A percentile compares a stretch with the other conserved stretches of the same genome.
These are phyloP conservation scores for Lasiosphaeria miniovina DNA, from an alignment of 495 filamentous ascomycete genomes.

Conservation along the genomic window DNA sequence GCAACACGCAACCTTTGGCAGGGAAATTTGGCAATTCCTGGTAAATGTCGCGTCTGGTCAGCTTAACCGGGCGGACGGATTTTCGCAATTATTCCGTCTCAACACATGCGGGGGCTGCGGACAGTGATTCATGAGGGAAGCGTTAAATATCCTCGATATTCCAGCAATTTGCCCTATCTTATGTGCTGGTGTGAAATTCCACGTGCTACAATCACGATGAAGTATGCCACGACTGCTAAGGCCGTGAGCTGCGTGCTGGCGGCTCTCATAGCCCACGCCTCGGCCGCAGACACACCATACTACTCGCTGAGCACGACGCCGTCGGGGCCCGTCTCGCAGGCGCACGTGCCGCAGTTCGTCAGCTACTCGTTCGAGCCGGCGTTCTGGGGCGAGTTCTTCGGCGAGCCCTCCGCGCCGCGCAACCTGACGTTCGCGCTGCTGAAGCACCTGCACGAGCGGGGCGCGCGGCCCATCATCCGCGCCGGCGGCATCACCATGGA, in stretches of 20 bases:
- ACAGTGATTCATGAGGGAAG: too few species aligned
- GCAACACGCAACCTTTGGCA: too few species aligned
- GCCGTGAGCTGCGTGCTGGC: neutral
- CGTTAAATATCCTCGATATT: too few species aligned
- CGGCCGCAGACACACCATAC: neutral
- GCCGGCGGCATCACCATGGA: constrained; percentile 26
- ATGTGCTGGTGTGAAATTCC: too few species aligned
- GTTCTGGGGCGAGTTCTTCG: constrained; percentile 27
- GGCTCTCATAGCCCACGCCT: neutral
- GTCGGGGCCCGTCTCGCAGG: constrained; percentile 18
- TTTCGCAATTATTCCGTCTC: too few species aligned
- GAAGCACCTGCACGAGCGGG: constrained; percentile 21
- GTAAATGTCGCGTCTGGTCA: too few species aligned
- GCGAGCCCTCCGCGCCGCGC: constrained; percentile 18
- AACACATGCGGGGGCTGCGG: too few species aligned
- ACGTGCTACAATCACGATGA: too few species aligned
- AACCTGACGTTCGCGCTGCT: constrained; percentile 22
- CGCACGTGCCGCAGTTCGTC: constrained; percentile 20
- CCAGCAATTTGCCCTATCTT: too few species aligned
- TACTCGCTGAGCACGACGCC: neutral
- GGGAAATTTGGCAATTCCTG: too few species aligned
- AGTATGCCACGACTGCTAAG: too few species aligned
- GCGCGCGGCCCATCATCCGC: constrained; percentile 21
- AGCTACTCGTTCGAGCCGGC: constrained; percentile 27
- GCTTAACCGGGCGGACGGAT: too few species aligned